A percentile compares a stretch with the other conserved stretches of the same genome.
Evolutionary conservation across 1,284 basidiomycete genomes (phyloP).

Genomic region (Marasmius fiardii): DNA sequence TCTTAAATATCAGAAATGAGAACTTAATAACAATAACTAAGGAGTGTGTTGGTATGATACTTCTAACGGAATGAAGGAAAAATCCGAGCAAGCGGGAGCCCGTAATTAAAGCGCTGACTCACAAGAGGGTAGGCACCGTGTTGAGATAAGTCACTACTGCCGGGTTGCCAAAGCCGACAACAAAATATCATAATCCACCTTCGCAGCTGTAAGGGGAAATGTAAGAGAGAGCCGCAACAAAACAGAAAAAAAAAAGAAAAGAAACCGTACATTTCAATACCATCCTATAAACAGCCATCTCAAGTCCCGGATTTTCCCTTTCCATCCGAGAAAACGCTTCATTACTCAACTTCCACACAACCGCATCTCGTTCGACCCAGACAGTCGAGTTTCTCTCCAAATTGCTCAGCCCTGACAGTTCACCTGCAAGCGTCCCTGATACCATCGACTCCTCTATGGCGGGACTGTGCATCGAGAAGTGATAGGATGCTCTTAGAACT

Average conservation of each 20-base stretch:
- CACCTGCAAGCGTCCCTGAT: constrained; percentile 86
- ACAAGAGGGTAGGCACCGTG: too few relatives aligned
- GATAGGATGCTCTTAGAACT: constrained; percentile 77
- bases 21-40: too few relatives aligned
- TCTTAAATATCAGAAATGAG: too few relatives aligned
- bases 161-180: constrained; percentile 44
- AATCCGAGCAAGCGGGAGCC: too few relatives aligned
- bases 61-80: too few relatives aligned
- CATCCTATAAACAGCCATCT: constrained; percentile 66
- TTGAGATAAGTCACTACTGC: too few relatives aligned
- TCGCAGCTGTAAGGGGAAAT: constrained; percentile 50
- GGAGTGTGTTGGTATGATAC: too few relatives aligned
- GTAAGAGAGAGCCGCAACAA: neutral
- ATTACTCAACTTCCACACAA: constrained; percentile 76
- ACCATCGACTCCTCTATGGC: constrained; percentile 88
- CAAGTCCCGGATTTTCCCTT: constrained; percentile 61
- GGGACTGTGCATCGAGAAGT: constrained; percentile 66
- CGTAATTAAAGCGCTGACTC: too few relatives aligned
- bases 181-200: constrained; percentile 76
- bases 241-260: constrained; percentile 2
- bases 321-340: constrained; percentile 60
- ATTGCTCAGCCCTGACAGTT: constrained; percentile 78
- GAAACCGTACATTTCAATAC: constrained; percentile 71
- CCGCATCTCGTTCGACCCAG: constrained; percentile 72
- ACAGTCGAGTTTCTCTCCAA: constrained; percentile 83